A percentile compares a stretch with the other conserved stretches of the same genome.
These are phyloP conservation scores for Trametes coccinea DNA, from an alignment of 768 basidiomycete species.

Conservation along the genomic window DNA sequence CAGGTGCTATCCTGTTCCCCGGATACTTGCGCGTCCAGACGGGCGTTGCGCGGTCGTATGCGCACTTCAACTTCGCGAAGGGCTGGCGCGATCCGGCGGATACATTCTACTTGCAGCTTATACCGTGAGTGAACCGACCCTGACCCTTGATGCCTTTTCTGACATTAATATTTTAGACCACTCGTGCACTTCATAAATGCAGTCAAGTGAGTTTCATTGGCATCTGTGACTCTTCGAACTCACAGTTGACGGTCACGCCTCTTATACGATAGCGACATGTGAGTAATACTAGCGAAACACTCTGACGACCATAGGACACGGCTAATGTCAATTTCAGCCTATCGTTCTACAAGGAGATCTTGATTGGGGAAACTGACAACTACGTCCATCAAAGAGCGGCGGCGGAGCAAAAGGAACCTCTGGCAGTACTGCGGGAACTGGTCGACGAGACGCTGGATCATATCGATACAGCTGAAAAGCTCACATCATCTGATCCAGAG, in stretches of 20 bases:
- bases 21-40: constrained; percentile 31
- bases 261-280: constrained; percentile 7
- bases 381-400: constrained; percentile 19
- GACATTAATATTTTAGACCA: not conserved
- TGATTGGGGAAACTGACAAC: constrained; percentile 14
- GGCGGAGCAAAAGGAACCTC: not conserved
- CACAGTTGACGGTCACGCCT: too few relatives aligned
- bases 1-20: constrained; percentile 29
- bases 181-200: not conserved
- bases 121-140: constrained; percentile 31
- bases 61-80: constrained; percentile 31
- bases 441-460: constrained; percentile 11
- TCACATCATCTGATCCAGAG: not conserved
- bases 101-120: constrained; percentile 36
- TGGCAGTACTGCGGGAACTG: not conserved
- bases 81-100: constrained; percentile 32
- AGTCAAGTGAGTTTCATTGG: not conserved
- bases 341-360: constrained; percentile 23
- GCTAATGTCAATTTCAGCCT: not conserved
- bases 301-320: too few relatives aligned
- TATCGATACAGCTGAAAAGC: not conserved
- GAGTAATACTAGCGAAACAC: not conserved
- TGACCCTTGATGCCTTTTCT: not conserved
- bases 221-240: too few relatives aligned
- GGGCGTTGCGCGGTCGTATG: constrained; percentile 38